Evolutionary conservation across 192 early-diverging fungal species (phyloP), one percentile per base, ranked within the genome.

Genomic region (Entomortierella chlamydospora): DNA sequence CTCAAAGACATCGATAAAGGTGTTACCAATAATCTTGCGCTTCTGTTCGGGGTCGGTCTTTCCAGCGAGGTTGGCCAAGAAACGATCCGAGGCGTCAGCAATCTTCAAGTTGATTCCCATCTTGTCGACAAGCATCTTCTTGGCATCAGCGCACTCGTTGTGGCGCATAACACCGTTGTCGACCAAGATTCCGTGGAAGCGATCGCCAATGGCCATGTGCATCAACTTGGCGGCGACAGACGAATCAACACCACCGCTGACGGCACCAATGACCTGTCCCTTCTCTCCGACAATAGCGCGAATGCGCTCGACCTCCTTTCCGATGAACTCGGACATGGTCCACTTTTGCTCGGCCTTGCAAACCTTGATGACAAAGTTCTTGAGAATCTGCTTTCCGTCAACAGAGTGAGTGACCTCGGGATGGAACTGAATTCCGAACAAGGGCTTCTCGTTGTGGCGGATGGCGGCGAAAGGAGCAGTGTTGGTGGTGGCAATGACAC

Each of bases 121-220:
- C 70, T 95, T 94, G 57, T 96, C 91, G 57, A 90, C 87, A 57
- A 99, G 85, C 51, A 89, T 92, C 83, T 91, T 84, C 84, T 97
- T 93, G 72, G 94, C 94, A 59, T 84, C 87, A 30, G 79, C 90
- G 77, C 96, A 98, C 85, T 99, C 98, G 83, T 97, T 95, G 52
- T 96, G 85, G 76, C 98, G 95, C 98, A 99, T 99, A 11, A 99
- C 96, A 57, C 98, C 98, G 81, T 99, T 99, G 72, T 99, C 96
- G 20, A 99, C 98, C 64, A 99, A 85, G 30, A 99, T 91, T 26
- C 96, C 98, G 71, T 99, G 98, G 93, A 99, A 99, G 29, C 98
- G 93, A 68, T 97, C 95, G 47, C 98, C 98, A 76, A 99, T 99
- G 54, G 98, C 98, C 76, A 93, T 89, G 83, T 93, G 94, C 95